Evolutionary conservation across 2,329 filamentous ascomycete genomes (phyloP).

Genomic region (Aspergillus jensenii): DNA sequence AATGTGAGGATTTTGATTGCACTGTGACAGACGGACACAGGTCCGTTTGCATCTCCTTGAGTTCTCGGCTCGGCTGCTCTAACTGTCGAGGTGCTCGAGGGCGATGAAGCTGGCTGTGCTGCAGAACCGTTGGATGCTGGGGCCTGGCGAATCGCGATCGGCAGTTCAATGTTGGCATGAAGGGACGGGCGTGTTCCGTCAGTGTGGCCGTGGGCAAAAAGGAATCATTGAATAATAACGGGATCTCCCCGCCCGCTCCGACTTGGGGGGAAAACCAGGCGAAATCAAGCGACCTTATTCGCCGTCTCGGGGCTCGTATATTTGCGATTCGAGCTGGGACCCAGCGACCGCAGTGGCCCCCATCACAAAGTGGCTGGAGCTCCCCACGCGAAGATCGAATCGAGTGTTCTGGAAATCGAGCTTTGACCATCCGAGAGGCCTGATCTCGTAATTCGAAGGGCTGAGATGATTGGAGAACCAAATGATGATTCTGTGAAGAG

Average conservation of each 20-base stretch:
- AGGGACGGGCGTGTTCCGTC: not conserved
- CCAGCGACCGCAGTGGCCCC: not conserved
- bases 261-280: not conserved
- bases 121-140: not conserved
- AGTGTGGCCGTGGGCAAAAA: not conserved
- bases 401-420: slow-evolving; percentile 5
- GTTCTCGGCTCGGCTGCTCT: no score
- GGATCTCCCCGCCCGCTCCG: slow-evolving; percentile 15
- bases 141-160: not conserved
- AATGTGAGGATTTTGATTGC: not conserved
- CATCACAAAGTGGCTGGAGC: not conserved
- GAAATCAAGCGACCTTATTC: no score
- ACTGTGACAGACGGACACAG: not conserved
- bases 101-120: not conserved
- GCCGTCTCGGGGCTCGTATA: not conserved
- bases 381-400: not conserved
- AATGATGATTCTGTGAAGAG: not conserved
- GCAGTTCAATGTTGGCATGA: no score
- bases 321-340: not conserved
- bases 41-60: no score
- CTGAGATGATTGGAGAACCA: not conserved
- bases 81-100: not conserved
- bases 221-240: not conserved
- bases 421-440: not conserved
- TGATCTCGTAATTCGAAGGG: not conserved